Evolutionary conservation across 495 filamentous ascomycete genomes (phyloP), one percentile per base, ranked within the genome.

Genomic region (Daldinia vernicosa): DNA sequence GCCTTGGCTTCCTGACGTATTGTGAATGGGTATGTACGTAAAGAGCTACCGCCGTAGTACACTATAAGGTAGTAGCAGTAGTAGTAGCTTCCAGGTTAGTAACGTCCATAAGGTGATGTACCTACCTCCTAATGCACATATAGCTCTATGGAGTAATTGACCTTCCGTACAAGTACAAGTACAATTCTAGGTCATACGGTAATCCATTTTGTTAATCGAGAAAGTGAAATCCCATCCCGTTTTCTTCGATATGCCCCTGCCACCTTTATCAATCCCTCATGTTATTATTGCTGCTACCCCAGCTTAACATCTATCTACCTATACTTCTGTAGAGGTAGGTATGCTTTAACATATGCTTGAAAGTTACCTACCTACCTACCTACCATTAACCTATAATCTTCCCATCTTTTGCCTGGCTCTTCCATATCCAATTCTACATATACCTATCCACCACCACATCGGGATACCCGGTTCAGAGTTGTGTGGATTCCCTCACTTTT

Each of bases 191-290:
- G 71, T 74, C 67, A 67, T 67, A 74, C 70, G 71, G 71, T 47
- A 67, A 70, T 74, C 71, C 66, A 51, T 59, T 67, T 74, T 74
- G 67, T 70, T 67, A 58, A 74, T 74, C 60, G 71, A 74, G 71
- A 74, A 73, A 74, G 54, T 63, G 67, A 74, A 77, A 75, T 76
- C 76, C 76, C 76, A 78, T 78, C 60, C 67, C 52, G 32, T 43
- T 63, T 66, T 60, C 55, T 66, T 73, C 66, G 60, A 69, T 72
- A 64, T 73, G 66, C 70, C 70, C 66, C 60, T 67, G 57, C 62
- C 62, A 57, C 73, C 35, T 67, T 67, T 73, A 60, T 58, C 63
- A 59, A 69, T 57, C 66, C 27, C 43, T 63, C 47, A 39, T 53
- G 19, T 32, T 50, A 24, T 14, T 27, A 35, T 30, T 22, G 35